Evolutionary conservation across 768 basidiomycete species (phyloP).

Genomic region (Mycena filopes): DNA sequence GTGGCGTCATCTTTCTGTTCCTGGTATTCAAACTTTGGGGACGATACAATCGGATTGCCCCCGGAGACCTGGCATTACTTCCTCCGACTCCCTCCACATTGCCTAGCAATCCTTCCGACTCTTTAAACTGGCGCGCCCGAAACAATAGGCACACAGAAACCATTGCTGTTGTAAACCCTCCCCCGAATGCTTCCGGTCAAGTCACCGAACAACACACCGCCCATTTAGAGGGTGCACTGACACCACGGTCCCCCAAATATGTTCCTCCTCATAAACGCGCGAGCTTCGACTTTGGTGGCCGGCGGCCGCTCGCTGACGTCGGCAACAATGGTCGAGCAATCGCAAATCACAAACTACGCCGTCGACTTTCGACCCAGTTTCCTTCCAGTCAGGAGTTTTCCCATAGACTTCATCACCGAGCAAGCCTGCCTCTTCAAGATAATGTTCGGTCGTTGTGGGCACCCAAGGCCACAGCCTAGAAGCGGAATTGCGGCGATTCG

Average conservation of each 20-base stretch:
- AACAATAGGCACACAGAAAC: not conserved
- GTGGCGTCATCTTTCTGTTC: not conserved
- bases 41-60: not conserved
- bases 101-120: conserved; percentile 15
- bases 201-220: not conserved
- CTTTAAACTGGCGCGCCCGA: conserved; percentile 11
- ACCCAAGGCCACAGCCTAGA: no score
- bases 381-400: not conserved
- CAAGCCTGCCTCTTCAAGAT: not conserved
- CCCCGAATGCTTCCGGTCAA: not conserved
- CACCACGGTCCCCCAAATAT: not conserved
- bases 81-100: not conserved
- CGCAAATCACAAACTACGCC: not conserved
- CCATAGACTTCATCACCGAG: not conserved
- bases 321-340: not conserved
- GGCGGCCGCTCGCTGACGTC: conserved; percentile 11
- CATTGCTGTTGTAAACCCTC: not conserved
- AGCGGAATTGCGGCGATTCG: no score
- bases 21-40: not conserved
- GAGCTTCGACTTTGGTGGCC: conserved; percentile 5
- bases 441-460: no score
- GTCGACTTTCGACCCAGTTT: conserved; percentile 7
- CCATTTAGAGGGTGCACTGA: not conserved
- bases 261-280: conserved; percentile 21
- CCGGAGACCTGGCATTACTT: not conserved